phyloP scores from a whole-genome alignment of 2,329 filamentous ascomycete species.

The Metarhizium humberi region DNA sequence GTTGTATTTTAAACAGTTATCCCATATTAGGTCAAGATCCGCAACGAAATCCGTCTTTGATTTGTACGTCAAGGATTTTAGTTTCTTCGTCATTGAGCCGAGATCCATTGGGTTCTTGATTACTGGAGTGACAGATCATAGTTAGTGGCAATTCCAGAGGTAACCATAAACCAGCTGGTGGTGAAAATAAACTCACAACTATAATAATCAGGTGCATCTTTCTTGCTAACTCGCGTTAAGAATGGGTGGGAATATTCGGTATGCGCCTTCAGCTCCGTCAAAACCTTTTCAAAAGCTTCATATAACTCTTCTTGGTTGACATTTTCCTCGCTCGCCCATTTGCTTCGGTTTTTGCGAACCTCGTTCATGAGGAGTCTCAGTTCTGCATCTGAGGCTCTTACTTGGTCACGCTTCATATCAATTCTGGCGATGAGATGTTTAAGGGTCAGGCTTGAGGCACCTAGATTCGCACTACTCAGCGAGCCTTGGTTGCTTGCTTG shows the following conservation, averaged over 20 bases:
- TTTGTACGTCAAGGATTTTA: conserved; percentile 70
- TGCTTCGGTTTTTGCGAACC: conserved; percentile 93
- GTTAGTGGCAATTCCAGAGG: conserved; percentile 13
- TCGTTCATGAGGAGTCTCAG: conserved; percentile 90
- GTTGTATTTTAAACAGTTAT: conserved; percentile 94
- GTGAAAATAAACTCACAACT: conserved; percentile 52
- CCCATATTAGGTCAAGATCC: conserved; percentile 92
- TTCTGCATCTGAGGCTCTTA: conserved; percentile 87
- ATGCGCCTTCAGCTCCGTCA: conserved; percentile 94
- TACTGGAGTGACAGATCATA: conserved; percentile 35
- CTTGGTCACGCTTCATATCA: conserved; percentile 82
- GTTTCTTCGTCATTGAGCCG: conserved; percentile 95
- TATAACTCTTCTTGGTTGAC: conserved; percentile 97
- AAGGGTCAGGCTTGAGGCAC: conserved; percentile 87
- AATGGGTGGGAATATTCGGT: conserved; percentile 98
- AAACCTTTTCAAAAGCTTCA: conserved; percentile 90
- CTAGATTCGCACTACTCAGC: conserved; percentile 86
- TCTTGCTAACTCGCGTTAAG: conserved; percentile 87
- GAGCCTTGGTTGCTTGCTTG: conserved; percentile 68
- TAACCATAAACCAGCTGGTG: background rate
- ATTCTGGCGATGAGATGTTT: conserved; percentile 96
- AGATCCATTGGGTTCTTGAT: conserved; percentile 98
- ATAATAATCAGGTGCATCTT: conserved; percentile 94
- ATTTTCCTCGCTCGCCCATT: conserved; percentile 97
- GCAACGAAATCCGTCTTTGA: conserved; percentile 91